Conservation (phyloP, 176 grass and related monocot genomes). For the Lolium perenne region DNA sequence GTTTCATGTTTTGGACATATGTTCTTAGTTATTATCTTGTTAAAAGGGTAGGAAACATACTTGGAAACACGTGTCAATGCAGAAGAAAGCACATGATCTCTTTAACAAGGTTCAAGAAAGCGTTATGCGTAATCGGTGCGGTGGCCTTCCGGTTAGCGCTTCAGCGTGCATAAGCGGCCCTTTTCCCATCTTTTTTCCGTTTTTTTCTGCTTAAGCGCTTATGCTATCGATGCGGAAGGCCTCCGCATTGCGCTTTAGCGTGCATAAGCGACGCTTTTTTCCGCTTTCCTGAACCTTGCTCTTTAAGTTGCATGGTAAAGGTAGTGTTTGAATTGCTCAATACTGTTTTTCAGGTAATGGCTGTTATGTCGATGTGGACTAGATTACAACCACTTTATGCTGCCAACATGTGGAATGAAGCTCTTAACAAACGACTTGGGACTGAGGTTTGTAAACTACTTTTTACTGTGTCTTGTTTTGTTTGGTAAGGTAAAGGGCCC, state of each 20-base stretch:
- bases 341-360: slow-evolving; percentile 53
- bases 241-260: too few species aligned
- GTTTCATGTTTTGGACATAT: neutral
- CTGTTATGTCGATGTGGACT: slow-evolving; percentile 98
- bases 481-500: neutral
- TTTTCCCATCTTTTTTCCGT: too few species aligned
- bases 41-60: slow-evolving; percentile 1
- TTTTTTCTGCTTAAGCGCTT: too few species aligned
- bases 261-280: too few species aligned
- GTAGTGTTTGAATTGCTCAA: slow-evolving; percentile 26
- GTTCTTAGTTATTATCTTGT: neutral
- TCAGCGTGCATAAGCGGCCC: too few species aligned
- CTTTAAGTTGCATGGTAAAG: too few species aligned
- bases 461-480: slow-evolving; percentile 2
- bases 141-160: too few species aligned
- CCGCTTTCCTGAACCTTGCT: too few species aligned
- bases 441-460: slow-evolving; percentile 48
- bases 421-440: slow-evolving; percentile 94
- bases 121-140: too few species aligned
- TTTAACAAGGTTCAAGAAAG: too few species aligned
- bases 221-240: too few species aligned
- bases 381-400: slow-evolving; percentile 92
- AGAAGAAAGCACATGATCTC: neutral
- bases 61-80: neutral
- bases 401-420: slow-evolving; percentile 99